Conservation (phyloP, 192 early-diverging fungal species). For the Oehlia diaphana region DNA sequence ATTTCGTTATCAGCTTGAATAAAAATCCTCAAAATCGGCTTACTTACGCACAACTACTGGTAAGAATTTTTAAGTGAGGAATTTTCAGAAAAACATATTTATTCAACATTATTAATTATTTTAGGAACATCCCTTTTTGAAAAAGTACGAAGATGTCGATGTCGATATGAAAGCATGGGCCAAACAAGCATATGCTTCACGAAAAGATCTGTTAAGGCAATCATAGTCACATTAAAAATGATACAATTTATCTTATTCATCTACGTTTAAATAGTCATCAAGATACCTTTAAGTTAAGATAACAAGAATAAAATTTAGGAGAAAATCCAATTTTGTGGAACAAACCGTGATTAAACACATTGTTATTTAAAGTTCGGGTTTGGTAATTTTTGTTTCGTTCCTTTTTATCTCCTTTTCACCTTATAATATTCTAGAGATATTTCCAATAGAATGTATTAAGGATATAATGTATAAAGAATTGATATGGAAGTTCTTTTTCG, state of each 20-base stretch:
- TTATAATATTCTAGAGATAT: not conserved
- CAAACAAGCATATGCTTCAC: conserved; percentile 51
- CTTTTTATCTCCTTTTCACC: not conserved
- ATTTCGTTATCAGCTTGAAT: conserved; percentile 42
- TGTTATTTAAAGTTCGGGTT: not conserved
- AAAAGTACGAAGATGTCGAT: conserved; percentile 53
- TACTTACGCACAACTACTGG: conserved; percentile 73
- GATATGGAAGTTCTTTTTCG: not conserved
- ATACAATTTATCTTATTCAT: not conserved
- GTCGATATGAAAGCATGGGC: conserved; percentile 91
- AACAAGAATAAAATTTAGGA: not conserved
- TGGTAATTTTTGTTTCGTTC: not conserved
- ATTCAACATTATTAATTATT: not conserved
- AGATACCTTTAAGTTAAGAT: not conserved
- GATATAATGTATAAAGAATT: not conserved
- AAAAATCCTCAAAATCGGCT: conserved; percentile 75
- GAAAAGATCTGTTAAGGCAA: conserved; percentile 27
- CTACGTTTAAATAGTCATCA: not conserved
- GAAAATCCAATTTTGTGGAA: not conserved
- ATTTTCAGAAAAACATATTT: not conserved
- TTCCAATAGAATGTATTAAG: not conserved
- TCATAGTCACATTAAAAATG: conserved; percentile 14
- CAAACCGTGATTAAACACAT: not conserved
- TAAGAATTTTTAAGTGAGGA: conserved; percentile 8
- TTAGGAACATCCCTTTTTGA: conserved; percentile 73